Evolutionary conservation across 768 basidiomycete genomes (phyloP).

Genomic region (Phanerodontia chrysosporium): DNA sequence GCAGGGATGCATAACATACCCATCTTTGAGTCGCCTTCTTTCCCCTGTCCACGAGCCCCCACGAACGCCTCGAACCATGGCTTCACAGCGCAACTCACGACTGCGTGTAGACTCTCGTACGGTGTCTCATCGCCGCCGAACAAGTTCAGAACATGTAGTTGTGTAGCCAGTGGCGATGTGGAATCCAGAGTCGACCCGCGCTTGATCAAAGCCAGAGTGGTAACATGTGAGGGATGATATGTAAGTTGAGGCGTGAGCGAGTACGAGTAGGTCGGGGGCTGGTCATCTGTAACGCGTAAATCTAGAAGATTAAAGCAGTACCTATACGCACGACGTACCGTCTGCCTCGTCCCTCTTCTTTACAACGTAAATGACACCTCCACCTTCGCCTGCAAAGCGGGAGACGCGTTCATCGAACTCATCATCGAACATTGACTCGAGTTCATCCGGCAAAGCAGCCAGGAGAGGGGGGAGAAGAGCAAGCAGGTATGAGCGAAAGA

Average conservation of each 20-base stretch:
- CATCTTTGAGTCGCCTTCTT: constrained; percentile 80
- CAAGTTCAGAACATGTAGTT: constrained; percentile 89
- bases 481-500: constrained; percentile 69
- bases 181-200: constrained; percentile 81
- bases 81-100: constrained; percentile 93
- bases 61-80: constrained; percentile 99
- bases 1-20: constrained; percentile 36
- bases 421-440: constrained; percentile 65
- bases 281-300: constrained; percentile 50
- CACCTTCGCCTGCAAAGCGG: constrained; percentile 72
- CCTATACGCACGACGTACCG: constrained; percentile 39
- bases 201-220: constrained; percentile 94
- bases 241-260: constrained; percentile 66
- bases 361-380: constrained; percentile 77
- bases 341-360: constrained; percentile 73
- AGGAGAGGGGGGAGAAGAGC: constrained; percentile 76
- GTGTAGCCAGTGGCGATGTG: constrained; percentile 70
- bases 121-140: constrained; percentile 87
- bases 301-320: background rate
- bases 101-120: constrained; percentile 92
- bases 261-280: constrained; percentile 58
- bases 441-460: constrained; percentile 62
- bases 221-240: constrained; percentile 77
- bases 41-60: constrained; percentile 70
- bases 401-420: constrained; percentile 72